phyloP scores from a whole-genome alignment of 768 basidiomycete genomes.

The Boletus sp. region DNA sequence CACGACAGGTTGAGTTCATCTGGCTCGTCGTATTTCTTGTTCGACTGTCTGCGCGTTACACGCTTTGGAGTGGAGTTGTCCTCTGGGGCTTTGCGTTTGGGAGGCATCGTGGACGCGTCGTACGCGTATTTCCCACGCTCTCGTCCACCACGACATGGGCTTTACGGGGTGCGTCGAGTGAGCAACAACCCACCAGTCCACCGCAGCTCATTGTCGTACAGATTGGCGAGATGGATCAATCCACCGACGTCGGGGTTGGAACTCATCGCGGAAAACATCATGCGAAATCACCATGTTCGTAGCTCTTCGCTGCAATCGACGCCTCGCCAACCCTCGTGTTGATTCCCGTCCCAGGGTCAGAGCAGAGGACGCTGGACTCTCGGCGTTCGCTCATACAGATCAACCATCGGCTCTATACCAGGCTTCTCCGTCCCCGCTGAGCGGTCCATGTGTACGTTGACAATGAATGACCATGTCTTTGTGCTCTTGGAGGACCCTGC shows the following conservation, averaged over 20 bases:
- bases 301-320: constrained; percentile 11
- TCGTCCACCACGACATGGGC: constrained; percentile 39
- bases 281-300: constrained; percentile 65
- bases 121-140: constrained; percentile 22
- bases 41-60: constrained; percentile 22
- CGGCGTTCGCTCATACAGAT: constrained; percentile 71
- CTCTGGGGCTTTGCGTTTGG: constrained; percentile 44
- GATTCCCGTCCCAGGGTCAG: constrained; percentile 46
- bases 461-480: constrained; percentile 80
- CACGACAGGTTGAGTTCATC: constrained; percentile 32
- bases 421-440: constrained; percentile 54
- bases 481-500: constrained; percentile 75
- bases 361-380: constrained; percentile 66
- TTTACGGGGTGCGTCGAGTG: constrained; percentile 52
- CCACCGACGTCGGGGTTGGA: constrained; percentile 72
- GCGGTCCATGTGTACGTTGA: constrained; percentile 71
- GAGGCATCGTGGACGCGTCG: constrained; percentile 28
- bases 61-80: constrained; percentile 34
- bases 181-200: not conserved
- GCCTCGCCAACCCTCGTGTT: constrained; percentile 14
- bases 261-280: constrained; percentile 66
- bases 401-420: constrained; percentile 58
- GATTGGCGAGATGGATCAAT: constrained; percentile 80
- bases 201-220: constrained; percentile 27
- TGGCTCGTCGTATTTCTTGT: constrained; percentile 12